A percentile compares a stretch with the other conserved stretches of the same genome.
Conservation (phyloP, 2,329 filamentous ascomycete species). For the Amauroascus verrucosus region DNA sequence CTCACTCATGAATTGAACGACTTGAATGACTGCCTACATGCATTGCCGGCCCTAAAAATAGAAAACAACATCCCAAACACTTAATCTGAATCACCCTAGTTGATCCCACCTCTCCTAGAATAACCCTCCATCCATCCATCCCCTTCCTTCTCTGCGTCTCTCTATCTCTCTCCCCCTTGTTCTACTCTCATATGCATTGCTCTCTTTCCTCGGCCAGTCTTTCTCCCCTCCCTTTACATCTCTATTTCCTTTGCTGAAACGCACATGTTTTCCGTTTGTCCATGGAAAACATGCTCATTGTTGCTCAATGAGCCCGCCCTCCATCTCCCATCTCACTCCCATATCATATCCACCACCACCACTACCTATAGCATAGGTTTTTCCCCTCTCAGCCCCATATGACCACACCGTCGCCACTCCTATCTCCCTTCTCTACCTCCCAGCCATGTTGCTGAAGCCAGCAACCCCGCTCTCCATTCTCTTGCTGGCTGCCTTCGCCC, state of each 20-base stretch:
- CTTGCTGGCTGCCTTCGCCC: conserved; percentile 71
- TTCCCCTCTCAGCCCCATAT: neutral
- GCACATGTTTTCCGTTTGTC: neutral
- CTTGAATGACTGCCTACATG: neutral
- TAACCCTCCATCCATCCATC: neutral
- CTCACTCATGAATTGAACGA: neutral
- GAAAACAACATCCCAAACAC: neutral
- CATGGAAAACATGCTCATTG: neutral
- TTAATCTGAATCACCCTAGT: conserved; percentile 6
- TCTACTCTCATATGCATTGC: neutral
- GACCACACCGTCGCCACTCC: conserved; percentile 1
- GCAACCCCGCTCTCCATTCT: conserved; percentile 83
- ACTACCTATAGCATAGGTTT: too few species aligned
- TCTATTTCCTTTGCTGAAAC: conserved; percentile 6
- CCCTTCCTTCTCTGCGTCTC: neutral
- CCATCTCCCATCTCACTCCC: neutral
- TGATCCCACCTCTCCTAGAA: neutral
- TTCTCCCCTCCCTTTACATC: too few species aligned
- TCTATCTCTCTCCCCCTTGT: neutral
- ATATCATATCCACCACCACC: too few species aligned
- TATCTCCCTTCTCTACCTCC: neutral
- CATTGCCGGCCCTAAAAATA: neutral
- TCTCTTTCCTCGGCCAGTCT: neutral
- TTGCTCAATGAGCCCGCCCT: neutral
- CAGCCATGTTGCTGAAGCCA: conserved; percentile 66